Evolutionary conservation across 176 grass and related monocot species (phyloP).

Genomic region (Bromus sterilis): DNA sequence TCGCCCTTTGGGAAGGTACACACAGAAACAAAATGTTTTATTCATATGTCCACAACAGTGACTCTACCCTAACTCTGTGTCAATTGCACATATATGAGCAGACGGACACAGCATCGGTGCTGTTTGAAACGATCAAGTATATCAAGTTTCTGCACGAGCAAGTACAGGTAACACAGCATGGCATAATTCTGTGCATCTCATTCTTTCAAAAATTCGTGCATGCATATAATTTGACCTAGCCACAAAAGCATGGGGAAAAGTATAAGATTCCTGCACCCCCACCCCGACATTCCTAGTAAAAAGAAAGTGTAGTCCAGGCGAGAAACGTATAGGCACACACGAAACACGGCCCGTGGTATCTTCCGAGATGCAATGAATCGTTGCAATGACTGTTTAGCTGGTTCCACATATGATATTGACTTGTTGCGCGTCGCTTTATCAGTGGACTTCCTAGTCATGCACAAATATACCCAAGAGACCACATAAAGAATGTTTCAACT

Average conservation of each 20-base stretch:
- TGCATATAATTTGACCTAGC: constrained; percentile 28
- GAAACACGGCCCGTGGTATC: not conserved
- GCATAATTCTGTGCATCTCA: not conserved
- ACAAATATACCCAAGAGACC: constrained; percentile 20
- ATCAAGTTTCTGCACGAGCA: constrained; percentile 94
- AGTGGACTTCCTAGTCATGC: constrained; percentile 52
- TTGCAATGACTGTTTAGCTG: constrained; percentile 36
- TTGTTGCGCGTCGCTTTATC: constrained; percentile 12
- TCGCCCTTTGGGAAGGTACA: constrained; percentile 85
- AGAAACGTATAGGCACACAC: not conserved
- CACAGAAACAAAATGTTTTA: not conserved
- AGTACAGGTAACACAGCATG: constrained; percentile 55
- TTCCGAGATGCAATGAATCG: constrained; percentile 42
- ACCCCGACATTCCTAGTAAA: constrained; percentile 28
- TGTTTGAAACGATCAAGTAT: constrained; percentile 78
- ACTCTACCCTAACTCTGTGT: not conserved
- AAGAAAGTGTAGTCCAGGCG: constrained; percentile 18
- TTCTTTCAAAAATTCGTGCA: not conserved
- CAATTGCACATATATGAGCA: constrained; percentile 14
- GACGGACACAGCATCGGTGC: constrained; percentile 93
- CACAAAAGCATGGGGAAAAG: constrained; percentile 24
- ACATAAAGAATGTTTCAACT: constrained; percentile 44
- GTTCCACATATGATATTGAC: constrained; percentile 51
- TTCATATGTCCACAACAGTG: not conserved
- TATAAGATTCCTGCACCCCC: constrained; percentile 11